These are phyloP conservation scores for Ceriops tagal DNA, from an alignment of 345 rosid species.

Conservation along the genomic window DNA sequence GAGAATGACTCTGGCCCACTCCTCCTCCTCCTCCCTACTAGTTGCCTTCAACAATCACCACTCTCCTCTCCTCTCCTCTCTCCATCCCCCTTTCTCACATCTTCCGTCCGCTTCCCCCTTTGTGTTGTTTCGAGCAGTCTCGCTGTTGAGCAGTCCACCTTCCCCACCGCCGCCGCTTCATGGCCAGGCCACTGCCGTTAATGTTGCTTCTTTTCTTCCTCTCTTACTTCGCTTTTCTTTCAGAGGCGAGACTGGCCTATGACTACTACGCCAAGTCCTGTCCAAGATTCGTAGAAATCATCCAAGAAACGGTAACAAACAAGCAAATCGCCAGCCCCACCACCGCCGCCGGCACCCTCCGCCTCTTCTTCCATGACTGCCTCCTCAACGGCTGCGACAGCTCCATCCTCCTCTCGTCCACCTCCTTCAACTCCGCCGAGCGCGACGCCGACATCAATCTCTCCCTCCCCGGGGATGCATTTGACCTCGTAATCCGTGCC, in stretches of 20 bases:
- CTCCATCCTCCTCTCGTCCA: conserved; percentile 31
- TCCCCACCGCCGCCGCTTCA: conserved; percentile 2
- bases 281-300: conserved; percentile 27
- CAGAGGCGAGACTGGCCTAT: conserved; percentile 22
- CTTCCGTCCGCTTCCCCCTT: too few species aligned
- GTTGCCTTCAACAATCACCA: neutral
- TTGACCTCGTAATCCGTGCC: conserved; percentile 37
- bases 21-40: neutral
- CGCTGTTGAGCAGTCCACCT: too few species aligned
- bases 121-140: too few species aligned
- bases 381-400: conserved; percentile 30
- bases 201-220: conserved; percentile 2
- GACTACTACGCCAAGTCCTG: conserved; percentile 30
- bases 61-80: neutral
- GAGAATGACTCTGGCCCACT: neutral
- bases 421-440: conserved; percentile 31
- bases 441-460: conserved; percentile 36
- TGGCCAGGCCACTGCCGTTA: conserved; percentile 1
- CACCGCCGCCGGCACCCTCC: conserved; percentile 34
- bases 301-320: conserved; percentile 24
- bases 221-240: neutral
- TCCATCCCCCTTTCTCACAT: neutral
- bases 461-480: conserved; percentile 34
- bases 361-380: conserved; percentile 36
- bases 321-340: conserved; percentile 35